These are phyloP conservation scores for Cryptococcus deneoformans DNA, from an alignment of 1,284 basidiomycete species.

Conservation along the genomic window DNA sequence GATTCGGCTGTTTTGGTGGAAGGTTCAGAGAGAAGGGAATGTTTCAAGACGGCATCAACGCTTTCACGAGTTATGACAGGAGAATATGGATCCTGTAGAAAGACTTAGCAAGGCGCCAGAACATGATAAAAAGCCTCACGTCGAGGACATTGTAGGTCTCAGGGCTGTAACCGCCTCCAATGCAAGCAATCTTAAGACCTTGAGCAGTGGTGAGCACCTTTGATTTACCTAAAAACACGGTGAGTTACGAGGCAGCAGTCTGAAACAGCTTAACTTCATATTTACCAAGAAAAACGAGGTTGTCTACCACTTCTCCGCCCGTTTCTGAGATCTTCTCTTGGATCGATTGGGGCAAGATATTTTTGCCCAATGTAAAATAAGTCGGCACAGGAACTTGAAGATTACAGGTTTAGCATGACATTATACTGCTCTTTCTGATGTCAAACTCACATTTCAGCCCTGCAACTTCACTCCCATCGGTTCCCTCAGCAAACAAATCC, in stretches of 20 bases:
- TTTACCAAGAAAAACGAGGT: conserved; percentile 73
- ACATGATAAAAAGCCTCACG: conserved; percentile 4
- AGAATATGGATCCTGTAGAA: conserved; percentile 61
- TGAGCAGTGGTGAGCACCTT: conserved; percentile 75
- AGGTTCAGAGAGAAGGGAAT: conserved; percentile 48
- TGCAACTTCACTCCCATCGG: conserved; percentile 53
- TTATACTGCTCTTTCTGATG: background rate
- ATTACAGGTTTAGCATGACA: background rate
- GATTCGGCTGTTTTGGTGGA: conserved; percentile 56
- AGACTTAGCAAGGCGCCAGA: background rate
- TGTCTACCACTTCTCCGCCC: conserved; percentile 72
- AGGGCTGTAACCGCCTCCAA: conserved; percentile 72
- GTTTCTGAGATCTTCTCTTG: conserved; percentile 69
- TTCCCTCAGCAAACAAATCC: conserved; percentile 77
- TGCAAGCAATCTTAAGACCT: conserved; percentile 78
- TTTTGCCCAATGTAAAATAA: conserved; percentile 84
- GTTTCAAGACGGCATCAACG: conserved; percentile 60
- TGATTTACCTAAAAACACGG: conserved; percentile 56
- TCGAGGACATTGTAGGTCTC: conserved; percentile 53
- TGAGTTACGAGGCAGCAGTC: conserved; percentile 52
- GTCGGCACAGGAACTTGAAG: conserved; percentile 75
- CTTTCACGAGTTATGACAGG: conserved; percentile 69
- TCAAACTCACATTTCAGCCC: conserved; percentile 33
- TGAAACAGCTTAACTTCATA: conserved; percentile 49
- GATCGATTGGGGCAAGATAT: conserved; percentile 67